Percentiles rank a stretch among this genome's conserved stretches.
These are phyloP conservation scores for Fusarium gaditjirri DNA, from an alignment of 2,329 filamentous ascomycete species.

Conservation along the genomic window DNA sequence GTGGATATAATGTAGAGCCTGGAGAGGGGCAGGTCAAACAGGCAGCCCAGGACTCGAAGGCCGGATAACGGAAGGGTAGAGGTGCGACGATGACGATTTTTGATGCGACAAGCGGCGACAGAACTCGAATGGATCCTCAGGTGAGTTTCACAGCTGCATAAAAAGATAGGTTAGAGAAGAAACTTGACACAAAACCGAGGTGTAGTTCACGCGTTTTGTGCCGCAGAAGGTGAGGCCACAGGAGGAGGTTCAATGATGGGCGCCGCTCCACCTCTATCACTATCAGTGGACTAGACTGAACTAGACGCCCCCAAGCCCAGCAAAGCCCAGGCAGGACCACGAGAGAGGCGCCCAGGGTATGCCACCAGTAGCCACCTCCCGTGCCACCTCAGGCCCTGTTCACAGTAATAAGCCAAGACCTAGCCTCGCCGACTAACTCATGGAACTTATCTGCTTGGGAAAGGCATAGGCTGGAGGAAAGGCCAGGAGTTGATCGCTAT, in stretches of 20 bases:
- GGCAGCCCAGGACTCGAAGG: conserved; percentile 3
- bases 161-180: conserved; percentile 41
- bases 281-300: conserved; percentile 29
- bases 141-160: conserved; percentile 45
- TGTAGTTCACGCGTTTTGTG: conserved; percentile 47
- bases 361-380: conserved; percentile 38
- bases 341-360: conserved; percentile 36
- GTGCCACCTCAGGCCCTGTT: conserved; percentile 36
- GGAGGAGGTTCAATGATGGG: conserved; percentile 43
- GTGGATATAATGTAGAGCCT: conserved; percentile 22
- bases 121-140: conserved; percentile 31
- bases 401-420: conserved; percentile 36
- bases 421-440: conserved; percentile 33
- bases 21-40: conserved; percentile 15
- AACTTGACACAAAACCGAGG: conserved; percentile 45
- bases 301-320: conserved; percentile 20
- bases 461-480: conserved; percentile 7
- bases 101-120: conserved; percentile 28
- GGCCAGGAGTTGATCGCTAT: conserved; percentile 16
- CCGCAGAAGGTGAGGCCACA: conserved; percentile 47
- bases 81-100: conserved; percentile 31
- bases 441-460: conserved; percentile 6
- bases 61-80: conserved; percentile 32
- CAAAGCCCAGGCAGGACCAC: conserved; percentile 15
- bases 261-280: conserved; percentile 37